These are phyloP conservation scores for Peniophora sp. DNA, from an alignment of 1,284 basidiomycete genomes.

Conservation along the genomic window DNA sequence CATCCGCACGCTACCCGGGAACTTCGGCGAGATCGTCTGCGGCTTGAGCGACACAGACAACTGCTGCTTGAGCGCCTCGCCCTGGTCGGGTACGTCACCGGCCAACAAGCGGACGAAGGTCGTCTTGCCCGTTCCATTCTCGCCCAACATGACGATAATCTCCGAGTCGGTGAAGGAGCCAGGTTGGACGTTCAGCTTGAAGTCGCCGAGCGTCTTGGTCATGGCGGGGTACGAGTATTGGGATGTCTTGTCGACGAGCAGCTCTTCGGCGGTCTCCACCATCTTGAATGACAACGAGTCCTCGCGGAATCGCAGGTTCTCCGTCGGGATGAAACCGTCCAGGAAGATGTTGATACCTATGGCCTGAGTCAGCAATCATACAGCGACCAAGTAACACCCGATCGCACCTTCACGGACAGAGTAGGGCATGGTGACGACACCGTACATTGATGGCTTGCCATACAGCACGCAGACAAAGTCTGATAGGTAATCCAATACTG, in stretches of 20 bases:
- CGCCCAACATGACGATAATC: conserved; percentile 95
- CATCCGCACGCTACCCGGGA: conserved; percentile 90
- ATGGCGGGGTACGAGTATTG: conserved; percentile 88
- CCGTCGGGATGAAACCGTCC: conserved; percentile 96
- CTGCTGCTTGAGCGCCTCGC: conserved; percentile 69
- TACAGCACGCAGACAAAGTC: conserved; percentile 97
- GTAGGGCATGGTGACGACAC: conserved; percentile 96
- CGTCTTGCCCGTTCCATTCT: conserved; percentile 97
- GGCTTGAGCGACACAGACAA: conserved; percentile 89
- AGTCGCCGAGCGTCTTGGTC: conserved; percentile 89
- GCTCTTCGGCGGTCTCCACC: conserved; percentile 87
- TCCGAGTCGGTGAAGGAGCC: conserved; percentile 94
- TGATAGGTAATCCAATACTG: conserved; percentile 93
- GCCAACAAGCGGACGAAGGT: conserved; percentile 92
- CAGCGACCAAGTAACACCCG: not conserved
- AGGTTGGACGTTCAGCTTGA: conserved; percentile 86
- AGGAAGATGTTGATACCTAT: conserved; percentile 96
- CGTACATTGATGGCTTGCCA: conserved; percentile 94
- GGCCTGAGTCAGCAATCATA: not conserved
- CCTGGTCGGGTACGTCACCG: conserved; percentile 78
- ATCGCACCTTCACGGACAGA: conserved; percentile 87
- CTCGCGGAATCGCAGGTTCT: conserved; percentile 94
- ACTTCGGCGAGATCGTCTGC: conserved; percentile 93
- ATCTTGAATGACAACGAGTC: conserved; percentile 95
- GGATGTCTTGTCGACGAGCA: conserved; percentile 75